Evolutionary conservation across 2,329 filamentous ascomycete species (phyloP), one percentile per base, ranked within the genome.

Genomic region (Alternaria incomplexa): DNA sequence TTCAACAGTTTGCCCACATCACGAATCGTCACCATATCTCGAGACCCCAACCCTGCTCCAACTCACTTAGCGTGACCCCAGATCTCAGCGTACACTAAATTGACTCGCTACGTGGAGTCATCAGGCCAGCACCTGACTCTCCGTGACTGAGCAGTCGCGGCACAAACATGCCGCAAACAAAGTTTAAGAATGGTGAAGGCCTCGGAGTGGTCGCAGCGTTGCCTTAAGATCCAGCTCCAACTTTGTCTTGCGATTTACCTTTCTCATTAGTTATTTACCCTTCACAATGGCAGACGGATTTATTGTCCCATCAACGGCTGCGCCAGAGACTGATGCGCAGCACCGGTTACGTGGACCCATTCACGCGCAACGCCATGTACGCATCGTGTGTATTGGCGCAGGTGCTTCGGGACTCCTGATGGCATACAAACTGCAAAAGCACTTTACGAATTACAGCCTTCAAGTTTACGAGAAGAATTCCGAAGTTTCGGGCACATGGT

Each of bases 401-500:
- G 84, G 84, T 11, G 81, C 82, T 2, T 83, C 83, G 5, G 84
- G 84, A 1, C 74, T 86, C 1, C 68, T 81, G 40, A 74, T 85
- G 67, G 83, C 83, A 15, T 85, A 85, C 77, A 85, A 85, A 71
- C 72, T 85, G 8, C 80, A 81, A 61, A 77, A 77, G 28, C 79
- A 81, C 32, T 83, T 86, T 57, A 68, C 69, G 11, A 82, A 84
- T 62, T 83, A 80, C 71, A 76, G 67, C 11, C 71, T 79, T 56
- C 73, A 73, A 10, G 72, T 85, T 5, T 86, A 83, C 62, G 84
- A 86, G 67, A 85, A 85, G 72, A 85, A 85, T 62, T 56, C 74
- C 1, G 81, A 81, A 45, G 73, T 85, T 1, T 77, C 79, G 2
- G 85, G 85, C 6, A 86, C 85, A 4, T 87, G 85, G 85, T 84